phyloP scores from a whole-genome alignment of 495 filamentous ascomycete species.

The Penicillium nucicola region DNA sequence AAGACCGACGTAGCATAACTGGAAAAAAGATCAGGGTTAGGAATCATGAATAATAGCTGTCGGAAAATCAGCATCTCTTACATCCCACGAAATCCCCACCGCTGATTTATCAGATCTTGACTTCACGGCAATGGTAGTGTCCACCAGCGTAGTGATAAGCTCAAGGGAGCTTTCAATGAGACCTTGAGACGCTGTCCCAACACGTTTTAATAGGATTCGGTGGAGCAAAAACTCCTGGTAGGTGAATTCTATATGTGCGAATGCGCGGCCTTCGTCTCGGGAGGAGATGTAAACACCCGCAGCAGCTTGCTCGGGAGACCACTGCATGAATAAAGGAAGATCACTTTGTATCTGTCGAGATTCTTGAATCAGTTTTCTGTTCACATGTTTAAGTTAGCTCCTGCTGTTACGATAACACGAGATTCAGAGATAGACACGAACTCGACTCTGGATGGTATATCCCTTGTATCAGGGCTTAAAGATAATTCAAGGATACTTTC shows the following conservation, averaged over 20 bases:
- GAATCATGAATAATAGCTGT: background rate
- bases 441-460: background rate
- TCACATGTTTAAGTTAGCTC: background rate
- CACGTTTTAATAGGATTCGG: background rate
- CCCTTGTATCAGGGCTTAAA: background rate
- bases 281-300: background rate
- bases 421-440: background rate
- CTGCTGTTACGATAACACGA: background rate
- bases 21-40: background rate
- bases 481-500: constrained; percentile 10
- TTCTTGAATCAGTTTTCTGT: background rate
- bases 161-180: background rate
- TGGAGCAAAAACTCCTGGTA: background rate
- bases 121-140: background rate
- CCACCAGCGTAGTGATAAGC: background rate
- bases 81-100: background rate
- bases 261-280: background rate
- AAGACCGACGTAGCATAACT: constrained; percentile 10
- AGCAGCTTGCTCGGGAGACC: background rate
- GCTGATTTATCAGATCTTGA: background rate
- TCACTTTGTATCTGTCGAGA: background rate
- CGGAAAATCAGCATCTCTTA: background rate
- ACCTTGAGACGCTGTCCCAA: background rate
- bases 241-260: background rate
- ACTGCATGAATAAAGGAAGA: background rate